These are phyloP conservation scores for Macrocystidia cucumis DNA, from an alignment of 1,284 basidiomycete species.

Conservation along the genomic window DNA sequence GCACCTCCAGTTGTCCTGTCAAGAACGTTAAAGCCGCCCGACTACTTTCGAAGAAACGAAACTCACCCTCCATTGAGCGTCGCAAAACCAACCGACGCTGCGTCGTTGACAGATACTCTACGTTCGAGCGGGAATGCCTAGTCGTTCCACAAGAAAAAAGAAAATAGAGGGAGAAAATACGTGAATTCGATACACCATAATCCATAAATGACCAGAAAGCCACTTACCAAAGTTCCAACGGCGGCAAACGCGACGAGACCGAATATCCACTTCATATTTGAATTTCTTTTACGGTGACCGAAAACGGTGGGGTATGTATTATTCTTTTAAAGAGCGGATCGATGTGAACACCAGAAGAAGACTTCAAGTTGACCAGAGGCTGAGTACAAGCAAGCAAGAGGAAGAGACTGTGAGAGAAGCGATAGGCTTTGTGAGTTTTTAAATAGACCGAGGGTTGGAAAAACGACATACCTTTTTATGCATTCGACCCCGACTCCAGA, in stretches of 20 bases:
- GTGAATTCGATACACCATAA: background rate
- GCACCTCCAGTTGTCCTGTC: conserved; percentile 34
- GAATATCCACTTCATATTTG: conserved; percentile 16
- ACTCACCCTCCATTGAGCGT: conserved; percentile 32
- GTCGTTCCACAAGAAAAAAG: no score
- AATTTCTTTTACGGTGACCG: conserved; percentile 1
- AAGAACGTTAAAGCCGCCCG: background rate
- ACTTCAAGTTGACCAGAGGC: no score
- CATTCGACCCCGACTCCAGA: no score
- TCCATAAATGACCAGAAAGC: background rate
- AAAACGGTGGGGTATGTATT: conserved; percentile 8
- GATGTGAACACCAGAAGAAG: no score
- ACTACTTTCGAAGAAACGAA: background rate
- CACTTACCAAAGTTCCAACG: conserved; percentile 9
- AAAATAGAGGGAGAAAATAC: conserved; percentile 1
- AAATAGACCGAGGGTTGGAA: no score
- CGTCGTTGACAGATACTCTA: conserved; percentile 8
- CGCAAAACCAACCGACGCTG: conserved; percentile 10
- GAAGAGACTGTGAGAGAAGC: no score
- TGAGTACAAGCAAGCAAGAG: no score
- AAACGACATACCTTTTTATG: no score
- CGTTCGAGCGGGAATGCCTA: conserved; percentile 10
- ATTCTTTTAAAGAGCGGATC: no score
- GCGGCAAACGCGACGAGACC: conserved; percentile 10
- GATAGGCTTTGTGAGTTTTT: no score